Base-by-base conservation (phyloP, 73 alveolate genomes). In the Breviolum minutum region DNA sequence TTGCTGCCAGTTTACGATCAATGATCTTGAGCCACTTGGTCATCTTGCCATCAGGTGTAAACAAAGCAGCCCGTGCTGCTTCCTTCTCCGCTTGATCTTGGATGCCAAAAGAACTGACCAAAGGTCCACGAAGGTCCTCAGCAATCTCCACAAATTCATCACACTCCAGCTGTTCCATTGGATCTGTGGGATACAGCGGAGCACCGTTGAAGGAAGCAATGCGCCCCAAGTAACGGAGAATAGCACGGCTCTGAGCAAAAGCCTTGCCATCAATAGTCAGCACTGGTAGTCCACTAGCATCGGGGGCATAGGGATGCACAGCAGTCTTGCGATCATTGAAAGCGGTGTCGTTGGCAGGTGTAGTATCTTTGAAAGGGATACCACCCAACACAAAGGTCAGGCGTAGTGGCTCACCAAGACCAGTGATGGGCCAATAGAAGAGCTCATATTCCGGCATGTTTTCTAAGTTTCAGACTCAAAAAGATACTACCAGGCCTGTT, bases 391-490 rank as follows among this genome's bases (percentile, higher is more conserved):
- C 85, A 30, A 90, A 90, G 30, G 70, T 16, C 76, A 90, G 63
- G 29, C 97, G 84, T 62, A 90, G n/a, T 17, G 97, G 97, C 87
- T 90, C 97, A 14, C 97, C 97, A 11, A 90, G 88, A 8, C 97
- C 97, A 63, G 97, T 90, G 88, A 90, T 90, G 87, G 97, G 97
- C 64, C 61, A 90, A 30, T 90, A 90, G 87, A 90, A 90, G 66
- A 90, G 97, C 97, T 90, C 97, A 68, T 90, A 90, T 76, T 90
- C 97, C 16, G 97, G 97, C 97, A 90, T 90, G 29, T 32, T 84
- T 71, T 48, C 7, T n/a, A 19, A 9, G n/a, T n/a, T n/a, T 27
- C 30, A 16, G 24, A 8, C 27, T 83, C 92, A 26, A 8, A 82
- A 40, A 48, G n/a, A n/a, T 4, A 5, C n/a, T 69, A 19, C 26